Evolutionary conservation across 2,329 filamentous ascomycete species (phyloP).

Genomic region (Aspergillus udagawae): DNA sequence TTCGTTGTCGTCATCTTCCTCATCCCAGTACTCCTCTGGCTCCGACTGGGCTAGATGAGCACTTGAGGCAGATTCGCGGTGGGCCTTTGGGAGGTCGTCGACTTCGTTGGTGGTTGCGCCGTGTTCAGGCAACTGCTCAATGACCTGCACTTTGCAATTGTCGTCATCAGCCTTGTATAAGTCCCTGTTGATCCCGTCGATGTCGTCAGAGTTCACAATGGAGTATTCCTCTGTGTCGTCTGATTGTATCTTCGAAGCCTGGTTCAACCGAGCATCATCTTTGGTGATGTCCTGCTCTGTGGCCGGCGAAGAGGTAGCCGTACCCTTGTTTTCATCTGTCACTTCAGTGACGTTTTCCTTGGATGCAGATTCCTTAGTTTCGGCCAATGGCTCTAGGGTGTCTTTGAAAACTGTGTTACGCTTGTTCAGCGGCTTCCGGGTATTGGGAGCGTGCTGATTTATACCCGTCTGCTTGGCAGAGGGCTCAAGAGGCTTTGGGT

Average conservation of each 20-base stretch:
- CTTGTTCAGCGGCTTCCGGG: conserved; percentile 49
- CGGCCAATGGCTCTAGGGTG: conserved; percentile 31
- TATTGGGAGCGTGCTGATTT: conserved; percentile 32
- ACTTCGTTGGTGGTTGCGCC: conserved; percentile 2
- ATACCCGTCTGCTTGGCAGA: conserved; percentile 30
- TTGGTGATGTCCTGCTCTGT: conserved; percentile 9
- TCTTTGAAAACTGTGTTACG: conserved; percentile 56
- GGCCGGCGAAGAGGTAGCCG: conserved; percentile 4
- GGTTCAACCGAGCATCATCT: conserved; percentile 7
- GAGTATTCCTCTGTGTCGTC: conserved; percentile 17
- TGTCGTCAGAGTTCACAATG: conserved; percentile 22
- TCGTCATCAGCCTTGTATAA: conserved; percentile 23
- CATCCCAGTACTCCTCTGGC: conserved; percentile 70
- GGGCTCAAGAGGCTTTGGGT: conserved; percentile 28
- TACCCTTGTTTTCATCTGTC: conserved; percentile 20
- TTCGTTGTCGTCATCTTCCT: conserved; percentile 72
- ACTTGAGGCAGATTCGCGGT: conserved; percentile 17
- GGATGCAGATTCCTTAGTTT: conserved; percentile 25
- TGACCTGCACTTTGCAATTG: conserved; percentile 20
- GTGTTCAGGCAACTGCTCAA: conserved; percentile 7
- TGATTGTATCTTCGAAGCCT: conserved; percentile 9
- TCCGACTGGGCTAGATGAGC: conserved; percentile 38
- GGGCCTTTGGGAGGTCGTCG: conserved; percentile 8
- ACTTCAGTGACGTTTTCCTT: conserved; percentile 24
- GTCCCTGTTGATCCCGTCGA: conserved; percentile 25